Conservation (phyloP, 768 basidiomycete genomes). For the Phylloporus arenicola region DNA sequence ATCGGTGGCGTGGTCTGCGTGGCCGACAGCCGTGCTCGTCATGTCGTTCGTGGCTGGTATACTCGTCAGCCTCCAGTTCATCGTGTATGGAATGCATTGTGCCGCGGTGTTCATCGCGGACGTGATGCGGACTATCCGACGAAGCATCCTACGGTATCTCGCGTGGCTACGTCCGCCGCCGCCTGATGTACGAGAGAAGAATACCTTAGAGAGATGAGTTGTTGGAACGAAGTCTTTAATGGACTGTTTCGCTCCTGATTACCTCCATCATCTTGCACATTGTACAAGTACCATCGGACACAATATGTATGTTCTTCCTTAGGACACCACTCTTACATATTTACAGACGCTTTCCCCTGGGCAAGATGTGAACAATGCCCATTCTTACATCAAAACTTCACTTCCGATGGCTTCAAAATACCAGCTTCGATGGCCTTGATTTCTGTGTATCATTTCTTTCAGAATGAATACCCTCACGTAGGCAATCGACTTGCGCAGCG, state of each 20-base stretch:
- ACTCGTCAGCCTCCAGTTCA: conserved; percentile 59
- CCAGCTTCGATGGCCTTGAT: conserved; percentile 29
- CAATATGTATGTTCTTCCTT: too few relatives aligned
- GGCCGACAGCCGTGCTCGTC: conserved; percentile 57
- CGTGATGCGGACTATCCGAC: conserved; percentile 3
- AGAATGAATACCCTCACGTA: background rate
- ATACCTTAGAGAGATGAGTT: background rate
- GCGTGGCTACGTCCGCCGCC: conserved; percentile 8
- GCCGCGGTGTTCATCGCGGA: conserved; percentile 10
- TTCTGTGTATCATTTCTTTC: conserved; percentile 7
- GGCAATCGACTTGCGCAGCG: conserved; percentile 24
- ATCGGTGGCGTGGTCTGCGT: conserved; percentile 58
- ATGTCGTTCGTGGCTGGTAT: conserved; percentile 55
- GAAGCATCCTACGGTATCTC: conserved; percentile 11
- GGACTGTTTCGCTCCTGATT: background rate
- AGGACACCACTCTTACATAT: too few relatives aligned
- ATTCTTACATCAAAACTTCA: conserved; percentile 12
- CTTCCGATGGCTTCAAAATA: conserved; percentile 20
- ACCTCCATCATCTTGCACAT: background rate
- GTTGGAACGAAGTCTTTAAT: background rate
- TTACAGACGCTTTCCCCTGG: too few relatives aligned
- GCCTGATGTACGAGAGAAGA: conserved; percentile 11
- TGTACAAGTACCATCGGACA: background rate
- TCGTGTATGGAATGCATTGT: conserved; percentile 47
- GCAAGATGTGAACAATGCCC: too few relatives aligned